Evolutionary conservation across 179 eudicot genomes (phyloP).

Genomic region (Camellia oleifera): DNA sequence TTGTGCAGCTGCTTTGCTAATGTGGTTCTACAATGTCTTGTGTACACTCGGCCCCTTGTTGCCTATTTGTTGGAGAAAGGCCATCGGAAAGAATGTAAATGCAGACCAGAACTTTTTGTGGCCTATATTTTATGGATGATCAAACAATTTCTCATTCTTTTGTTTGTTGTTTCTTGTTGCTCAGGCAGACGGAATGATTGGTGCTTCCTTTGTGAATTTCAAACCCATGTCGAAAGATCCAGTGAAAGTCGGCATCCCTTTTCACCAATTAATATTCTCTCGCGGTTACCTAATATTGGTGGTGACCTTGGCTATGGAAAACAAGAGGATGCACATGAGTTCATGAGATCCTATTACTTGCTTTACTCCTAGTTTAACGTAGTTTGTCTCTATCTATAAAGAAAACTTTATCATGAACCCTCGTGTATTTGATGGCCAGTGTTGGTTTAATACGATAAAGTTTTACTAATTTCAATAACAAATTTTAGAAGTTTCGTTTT

Average conservation of each 20-base stretch:
- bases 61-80: slow-evolving; percentile 79
- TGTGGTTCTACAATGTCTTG: slow-evolving; percentile 89
- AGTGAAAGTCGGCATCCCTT: slow-evolving; percentile 54
- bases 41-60: slow-evolving; percentile 77
- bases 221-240: slow-evolving; percentile 62
- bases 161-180: slow-evolving; percentile 11
- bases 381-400: neutral
- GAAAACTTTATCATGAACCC: too few relatives aligned
- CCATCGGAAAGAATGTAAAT: slow-evolving; percentile 70
- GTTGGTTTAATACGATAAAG: neutral
- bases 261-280: slow-evolving; percentile 79
- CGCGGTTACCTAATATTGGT: slow-evolving; percentile 79
- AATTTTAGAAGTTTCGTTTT: neutral
- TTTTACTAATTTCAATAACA: neutral
- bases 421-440: slow-evolving; percentile 1
- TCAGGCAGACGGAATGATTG: slow-evolving; percentile 77
- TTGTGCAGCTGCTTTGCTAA: slow-evolving; percentile 88
- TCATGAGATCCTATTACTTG: slow-evolving; percentile 62
- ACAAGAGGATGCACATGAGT: slow-evolving; percentile 98
- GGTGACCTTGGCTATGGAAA: slow-evolving; percentile 85
- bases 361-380: neutral
- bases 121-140: neutral
- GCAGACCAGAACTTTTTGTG: neutral
- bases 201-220: slow-evolving; percentile 93
- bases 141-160: neutral